Evolutionary conservation across 2,329 filamentous ascomycete species (phyloP).

Genomic region (Colletotrichum gigasporum): DNA sequence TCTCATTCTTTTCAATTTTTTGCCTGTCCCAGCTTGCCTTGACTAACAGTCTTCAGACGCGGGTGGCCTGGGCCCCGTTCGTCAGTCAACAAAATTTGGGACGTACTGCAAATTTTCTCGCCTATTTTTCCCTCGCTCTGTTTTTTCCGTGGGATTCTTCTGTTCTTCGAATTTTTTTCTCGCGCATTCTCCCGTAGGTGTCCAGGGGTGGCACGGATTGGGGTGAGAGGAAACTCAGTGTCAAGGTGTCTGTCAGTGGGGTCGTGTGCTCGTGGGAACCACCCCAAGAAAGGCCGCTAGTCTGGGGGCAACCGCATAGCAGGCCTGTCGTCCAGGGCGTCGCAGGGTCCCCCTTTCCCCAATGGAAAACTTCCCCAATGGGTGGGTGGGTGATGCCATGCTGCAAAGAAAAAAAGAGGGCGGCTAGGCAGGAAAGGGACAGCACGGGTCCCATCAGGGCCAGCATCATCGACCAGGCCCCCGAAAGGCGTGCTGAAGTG

Average conservation of each 20-base stretch:
- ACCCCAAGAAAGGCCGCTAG: not conserved
- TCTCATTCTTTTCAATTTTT: not conserved
- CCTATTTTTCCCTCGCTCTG: not conserved
- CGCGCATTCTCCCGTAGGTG: constrained; percentile 7
- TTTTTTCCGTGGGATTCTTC: constrained; percentile 19
- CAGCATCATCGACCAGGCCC: constrained; percentile 9
- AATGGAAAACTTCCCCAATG: not conserved
- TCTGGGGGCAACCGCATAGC: not conserved
- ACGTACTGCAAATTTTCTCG: constrained; percentile 10
- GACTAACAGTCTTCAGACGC: no score
- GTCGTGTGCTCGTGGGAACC: no score
- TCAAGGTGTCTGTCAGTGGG: constrained; percentile 20
- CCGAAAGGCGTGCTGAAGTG: no score
- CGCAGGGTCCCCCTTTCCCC: constrained; percentile 1
- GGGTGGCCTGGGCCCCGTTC: not conserved
- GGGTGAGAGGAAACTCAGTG: constrained; percentile 18
- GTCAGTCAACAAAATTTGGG: constrained; percentile 3
- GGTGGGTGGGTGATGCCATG: no score
- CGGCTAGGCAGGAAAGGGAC: constrained; percentile 1
- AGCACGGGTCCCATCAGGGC: no score
- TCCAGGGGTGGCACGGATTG: constrained; percentile 21
- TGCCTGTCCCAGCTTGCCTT: not conserved
- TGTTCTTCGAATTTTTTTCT: constrained; percentile 33
- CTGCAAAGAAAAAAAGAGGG: not conserved
- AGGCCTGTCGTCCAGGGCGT: constrained; percentile 13